Conservation (phyloP, 1,139 yeast species). For the Saccharomycopsis hybrid region DNA sequence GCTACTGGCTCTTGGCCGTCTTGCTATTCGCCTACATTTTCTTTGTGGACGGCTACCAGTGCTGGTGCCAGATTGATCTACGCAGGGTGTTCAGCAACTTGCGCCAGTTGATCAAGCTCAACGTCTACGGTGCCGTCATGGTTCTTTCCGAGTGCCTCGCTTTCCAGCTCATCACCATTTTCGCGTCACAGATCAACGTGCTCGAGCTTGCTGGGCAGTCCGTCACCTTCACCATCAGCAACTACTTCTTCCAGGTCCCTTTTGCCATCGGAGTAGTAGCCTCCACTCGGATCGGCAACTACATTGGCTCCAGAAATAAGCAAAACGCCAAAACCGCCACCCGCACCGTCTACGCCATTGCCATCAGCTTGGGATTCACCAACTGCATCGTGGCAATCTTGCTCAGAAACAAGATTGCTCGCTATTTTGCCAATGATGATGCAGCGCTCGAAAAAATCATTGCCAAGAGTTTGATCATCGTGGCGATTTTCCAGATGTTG, state of each 20-base stretch:
- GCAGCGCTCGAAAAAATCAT: slow-evolving; percentile 43
- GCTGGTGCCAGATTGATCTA: slow-evolving; percentile 46
- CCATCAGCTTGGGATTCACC: slow-evolving; percentile 39
- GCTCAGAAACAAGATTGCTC: slow-evolving; percentile 38
- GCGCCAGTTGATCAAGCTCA: slow-evolving; percentile 44
- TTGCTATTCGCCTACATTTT: slow-evolving; percentile 41
- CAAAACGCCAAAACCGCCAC: slow-evolving; percentile 39
- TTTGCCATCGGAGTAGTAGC: slow-evolving; percentile 70
- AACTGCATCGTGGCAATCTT: slow-evolving; percentile 35
- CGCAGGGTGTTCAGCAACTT: slow-evolving; percentile 41
- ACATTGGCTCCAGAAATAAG: slow-evolving; percentile 62
- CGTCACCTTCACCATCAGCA: slow-evolving; percentile 62
- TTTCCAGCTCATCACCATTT: slow-evolving; percentile 55
- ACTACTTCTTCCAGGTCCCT: slow-evolving; percentile 63
- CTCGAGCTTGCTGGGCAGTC: slow-evolving; percentile 67
- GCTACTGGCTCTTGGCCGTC: slow-evolving; percentile 62
- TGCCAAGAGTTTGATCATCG: slow-evolving; percentile 44
- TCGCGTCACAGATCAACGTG: slow-evolving; percentile 61
- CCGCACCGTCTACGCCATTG: slow-evolving; percentile 36
- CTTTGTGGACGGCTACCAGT: slow-evolving; percentile 43
- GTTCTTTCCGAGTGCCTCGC: slow-evolving; percentile 68
- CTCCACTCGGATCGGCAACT: slow-evolving; percentile 73
- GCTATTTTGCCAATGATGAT: slow-evolving; percentile 44
- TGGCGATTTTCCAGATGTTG: slow-evolving; percentile 52
- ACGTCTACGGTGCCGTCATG: slow-evolving; percentile 59